Evolutionary conservation across 371 early-diverging fungal species (phyloP), one percentile per base, ranked within the genome.

Genomic region (Parasitella parasitica): DNA sequence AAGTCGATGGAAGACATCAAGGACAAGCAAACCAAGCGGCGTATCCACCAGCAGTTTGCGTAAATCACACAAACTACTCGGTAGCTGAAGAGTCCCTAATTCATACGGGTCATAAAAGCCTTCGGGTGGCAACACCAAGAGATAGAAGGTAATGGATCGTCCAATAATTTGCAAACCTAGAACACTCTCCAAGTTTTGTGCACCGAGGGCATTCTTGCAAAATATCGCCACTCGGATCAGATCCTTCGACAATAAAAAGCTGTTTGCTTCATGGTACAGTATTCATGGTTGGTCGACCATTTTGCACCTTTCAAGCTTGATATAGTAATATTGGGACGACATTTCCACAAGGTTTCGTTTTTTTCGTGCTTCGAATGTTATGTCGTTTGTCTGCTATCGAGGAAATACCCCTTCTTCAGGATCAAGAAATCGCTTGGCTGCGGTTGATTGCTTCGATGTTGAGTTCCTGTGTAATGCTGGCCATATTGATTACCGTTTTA

Each of bases 101-200:
- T 68, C 69, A 28, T 60, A 57, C 59, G 63, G 56, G 43, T 60
- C 52, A 53, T 63, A 63, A 48, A 68, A 48, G 20, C 59, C 63
- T 18, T 18, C 36, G 28, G 60, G 30, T 56, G 65, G 59, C 34
- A 34, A 9, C 51, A 54, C 48, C 58, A 67, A 58, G 48, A 61
- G 15, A 49, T 61, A 61, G 27, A 61, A 43, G 11, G 48, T 36
- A 46, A 53, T 16, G 9, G n/a, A 13, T 57, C 64, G 51, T 38
- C 58, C 64, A 57, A 57, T 46, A 4, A 57, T 36, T 43, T 64
- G 64, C 59, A 67, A 27, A 36, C 65, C 70, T 34, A 34, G 34
- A 34, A 34, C 9, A 34, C 34, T 9, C 34, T 34, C 58, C 58
- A 57, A 34, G 36, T 57, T 49, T 35, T 51, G 51, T 56, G 34